A percentile compares a stretch with the other conserved stretches of the same genome.
phyloP scores from a whole-genome alignment of 2,329 filamentous ascomycete species.

The Exserohilum rostratum region DNA sequence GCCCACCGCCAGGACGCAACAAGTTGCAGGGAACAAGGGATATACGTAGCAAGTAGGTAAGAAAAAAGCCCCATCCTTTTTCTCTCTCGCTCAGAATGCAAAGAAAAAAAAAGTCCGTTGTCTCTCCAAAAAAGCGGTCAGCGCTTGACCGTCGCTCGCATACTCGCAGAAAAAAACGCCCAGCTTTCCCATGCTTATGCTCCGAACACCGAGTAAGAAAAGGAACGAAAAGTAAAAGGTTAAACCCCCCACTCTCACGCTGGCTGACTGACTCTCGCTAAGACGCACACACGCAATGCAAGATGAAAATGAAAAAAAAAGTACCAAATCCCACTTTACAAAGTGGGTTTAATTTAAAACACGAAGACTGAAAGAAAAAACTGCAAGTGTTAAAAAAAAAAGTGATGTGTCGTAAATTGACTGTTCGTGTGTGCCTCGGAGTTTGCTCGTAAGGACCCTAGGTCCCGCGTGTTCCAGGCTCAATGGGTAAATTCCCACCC shows the following conservation, averaged over 20 bases:
- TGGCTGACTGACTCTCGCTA: background rate
- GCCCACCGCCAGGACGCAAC: no score
- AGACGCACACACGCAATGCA: slow-evolving; percentile 1
- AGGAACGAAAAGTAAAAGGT: background rate
- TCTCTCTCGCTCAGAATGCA: no score
- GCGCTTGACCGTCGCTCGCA: slow-evolving; percentile 18
- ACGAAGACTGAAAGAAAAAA: no score
- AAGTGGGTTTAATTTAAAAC: no score
- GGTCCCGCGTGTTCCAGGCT: background rate
- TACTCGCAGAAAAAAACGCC: background rate
- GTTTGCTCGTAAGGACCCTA: background rate
- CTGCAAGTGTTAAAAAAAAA: no score
- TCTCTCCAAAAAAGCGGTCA: slow-evolving; percentile 8
- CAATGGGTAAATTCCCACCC: background rate
- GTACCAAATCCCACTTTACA: background rate
- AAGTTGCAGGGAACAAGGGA: no score
- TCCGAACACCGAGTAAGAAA: background rate
- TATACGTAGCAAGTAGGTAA: no score
- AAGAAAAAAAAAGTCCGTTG: background rate
- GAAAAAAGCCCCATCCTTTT: no score
- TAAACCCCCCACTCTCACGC: background rate
- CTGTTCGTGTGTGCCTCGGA: no score
- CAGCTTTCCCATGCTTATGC: slow-evolving; percentile 1
- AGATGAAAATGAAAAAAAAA: background rate
- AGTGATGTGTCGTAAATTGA: no score